Base-by-base conservation (phyloP, 495 filamentous ascomycete genomes). In the Cenococcum geophilum region DNA sequence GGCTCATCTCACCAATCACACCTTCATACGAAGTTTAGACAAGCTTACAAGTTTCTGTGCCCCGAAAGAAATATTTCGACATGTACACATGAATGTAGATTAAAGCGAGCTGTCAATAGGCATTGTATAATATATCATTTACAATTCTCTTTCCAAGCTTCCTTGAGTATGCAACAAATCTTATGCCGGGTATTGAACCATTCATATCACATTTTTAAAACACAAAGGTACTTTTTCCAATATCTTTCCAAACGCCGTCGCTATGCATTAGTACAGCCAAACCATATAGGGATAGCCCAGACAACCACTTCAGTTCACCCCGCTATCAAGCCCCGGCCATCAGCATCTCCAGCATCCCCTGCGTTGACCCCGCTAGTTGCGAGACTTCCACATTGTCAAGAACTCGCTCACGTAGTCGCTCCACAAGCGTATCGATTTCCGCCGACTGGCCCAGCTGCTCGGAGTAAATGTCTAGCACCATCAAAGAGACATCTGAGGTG, bases 401-500 rank as follows among this genome's bases (percentile, higher is more conserved):
- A 18, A 96, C 91, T 27, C 82, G 78, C 36, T 76, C 73, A 63
- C 86, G 84, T 61, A 97, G 76, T 27, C 73, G 70, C 60, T 79
- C 77, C 61, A 96, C 78, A 62, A 82, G 75, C 42, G 74, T 74
- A 54, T 90, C 89, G 48, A 96, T 81, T 70, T 89, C 84, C 0
- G 80, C 75, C 21, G 85, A 90, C 51, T 86, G 85, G 23, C 82
- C 88, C 55, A 93, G 77, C 63, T 91, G 87, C 57, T 88, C 83
- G 11, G 87, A 83, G 75, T 97, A 98, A 53, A 97, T 79, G 68
- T 97, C 91, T 21, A 96, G 73, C 27, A 97, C 75, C 47, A 90
- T 79, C 68, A 92, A 80, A 18, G 82, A 83, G 23, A 93, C 80
- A 69, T 97, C 92, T 16, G 87, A 85, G 70, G 87, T 87, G 16